A percentile compares a stretch with the other conserved stretches of the same genome.
These are phyloP conservation scores for Zoysia japonica DNA, from an alignment of 176 grass and related monocot genomes.

Conservation along the genomic window DNA sequence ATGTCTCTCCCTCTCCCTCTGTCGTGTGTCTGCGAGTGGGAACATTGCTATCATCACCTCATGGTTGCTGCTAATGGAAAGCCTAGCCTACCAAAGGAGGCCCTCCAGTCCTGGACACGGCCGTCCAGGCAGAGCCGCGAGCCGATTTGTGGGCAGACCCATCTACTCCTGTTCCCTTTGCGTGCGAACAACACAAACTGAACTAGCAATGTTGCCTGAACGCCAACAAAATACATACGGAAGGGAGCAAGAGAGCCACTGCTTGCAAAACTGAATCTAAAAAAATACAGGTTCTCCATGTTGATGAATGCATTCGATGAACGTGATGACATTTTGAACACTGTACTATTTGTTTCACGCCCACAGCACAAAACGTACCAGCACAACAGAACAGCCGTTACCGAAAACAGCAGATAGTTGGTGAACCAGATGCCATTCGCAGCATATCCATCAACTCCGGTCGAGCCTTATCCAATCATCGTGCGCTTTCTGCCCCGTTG, in stretches of 20 bases:
- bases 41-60: conserved; percentile 13
- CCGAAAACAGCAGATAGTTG: background rate
- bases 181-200: too few species aligned
- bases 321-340: background rate
- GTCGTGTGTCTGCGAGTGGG: background rate
- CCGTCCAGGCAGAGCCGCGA: background rate
- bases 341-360: background rate
- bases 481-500: conserved; percentile 82
- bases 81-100: background rate
- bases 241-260: too few species aligned
- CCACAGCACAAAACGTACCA: background rate
- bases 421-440: background rate
- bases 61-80: conserved; percentile 30
- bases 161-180: background rate
- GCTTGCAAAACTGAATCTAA: background rate
- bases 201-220: too few species aligned
- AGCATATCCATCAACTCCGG: background rate
- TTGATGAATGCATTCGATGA: background rate
- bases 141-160: background rate
- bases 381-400: background rate
- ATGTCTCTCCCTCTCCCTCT: background rate
- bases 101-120: background rate
- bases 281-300: background rate
- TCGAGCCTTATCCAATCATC: conserved; percentile 62
- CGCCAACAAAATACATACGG: too few species aligned